These are phyloP conservation scores for Lentinula sp. DNA, from an alignment of 768 basidiomycete species.

Conservation along the genomic window DNA sequence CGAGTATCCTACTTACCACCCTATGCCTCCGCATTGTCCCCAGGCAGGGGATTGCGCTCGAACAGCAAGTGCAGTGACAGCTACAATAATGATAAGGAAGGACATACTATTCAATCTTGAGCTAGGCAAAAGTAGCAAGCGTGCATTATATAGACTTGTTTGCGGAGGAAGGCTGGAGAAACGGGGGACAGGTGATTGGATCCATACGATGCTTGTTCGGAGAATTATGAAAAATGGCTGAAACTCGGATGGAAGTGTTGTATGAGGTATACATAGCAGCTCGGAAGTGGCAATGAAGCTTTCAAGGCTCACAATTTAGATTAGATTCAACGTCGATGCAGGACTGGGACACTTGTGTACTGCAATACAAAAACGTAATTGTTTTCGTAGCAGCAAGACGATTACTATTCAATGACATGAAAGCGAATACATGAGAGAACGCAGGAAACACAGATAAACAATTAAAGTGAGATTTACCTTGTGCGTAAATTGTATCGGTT, in stretches of 20 bases:
- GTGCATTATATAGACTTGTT: background rate
- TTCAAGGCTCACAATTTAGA: too few relatives aligned
- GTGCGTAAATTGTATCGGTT: too few relatives aligned
- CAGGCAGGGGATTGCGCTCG: slow-evolving; percentile 33
- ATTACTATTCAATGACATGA: too few relatives aligned
- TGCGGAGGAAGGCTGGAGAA: background rate
- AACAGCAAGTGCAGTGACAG: slow-evolving; percentile 4
- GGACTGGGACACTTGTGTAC: too few relatives aligned
- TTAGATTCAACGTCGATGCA: too few relatives aligned
- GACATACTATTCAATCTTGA: background rate
- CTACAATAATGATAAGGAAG: background rate
- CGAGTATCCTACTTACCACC: slow-evolving; percentile 21
- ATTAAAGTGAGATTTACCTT: too few relatives aligned
- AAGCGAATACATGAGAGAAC: too few relatives aligned
- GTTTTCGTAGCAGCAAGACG: too few relatives aligned
- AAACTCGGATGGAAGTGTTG: background rate
- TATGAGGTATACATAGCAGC: background rate
- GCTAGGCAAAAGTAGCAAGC: too few relatives aligned
- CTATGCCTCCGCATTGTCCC: slow-evolving; percentile 37
- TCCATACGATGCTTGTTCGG: background rate
- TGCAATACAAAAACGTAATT: too few relatives aligned
- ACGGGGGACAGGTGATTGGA: background rate
- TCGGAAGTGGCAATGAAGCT: too few relatives aligned
- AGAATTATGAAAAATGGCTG: background rate
- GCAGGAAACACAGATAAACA: too few relatives aligned